Conservation (phyloP, 257 asterid genomes). For the Salvia splendens region DNA sequence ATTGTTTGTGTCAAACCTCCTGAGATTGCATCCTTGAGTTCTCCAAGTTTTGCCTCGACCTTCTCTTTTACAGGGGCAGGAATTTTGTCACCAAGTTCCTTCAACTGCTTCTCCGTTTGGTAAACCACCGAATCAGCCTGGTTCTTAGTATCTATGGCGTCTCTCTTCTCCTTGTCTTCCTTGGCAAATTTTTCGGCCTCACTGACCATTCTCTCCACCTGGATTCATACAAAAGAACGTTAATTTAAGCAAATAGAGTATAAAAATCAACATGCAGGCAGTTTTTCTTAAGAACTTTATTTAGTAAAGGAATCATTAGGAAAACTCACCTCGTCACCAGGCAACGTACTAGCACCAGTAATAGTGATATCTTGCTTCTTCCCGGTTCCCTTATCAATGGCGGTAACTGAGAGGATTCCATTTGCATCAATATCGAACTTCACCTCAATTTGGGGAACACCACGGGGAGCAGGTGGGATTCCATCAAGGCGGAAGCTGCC, state of each 20-base stretch:
- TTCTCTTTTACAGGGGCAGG: conserved; percentile 86
- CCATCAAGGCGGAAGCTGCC: conserved; percentile 99
- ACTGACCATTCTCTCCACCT: conserved; percentile 94
- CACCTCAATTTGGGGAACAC: conserved; percentile 97
- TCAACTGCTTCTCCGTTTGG: conserved; percentile 97
- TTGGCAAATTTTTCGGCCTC: conserved; percentile 92
- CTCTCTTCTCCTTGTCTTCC: conserved; percentile 99
- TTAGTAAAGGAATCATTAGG: not conserved
- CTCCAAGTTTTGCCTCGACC: conserved; percentile 91
- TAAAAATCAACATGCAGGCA: not conserved
- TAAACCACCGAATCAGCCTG: conserved; percentile 94
- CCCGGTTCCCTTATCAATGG: conserved; percentile 92
- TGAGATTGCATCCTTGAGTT: conserved; percentile 80
- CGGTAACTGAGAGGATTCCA: conserved; percentile 92
- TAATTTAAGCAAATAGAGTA: not conserved
- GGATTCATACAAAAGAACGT: conserved; percentile 10
- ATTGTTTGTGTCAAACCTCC: conserved; percentile 82
- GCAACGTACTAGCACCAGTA: conserved; percentile 98
- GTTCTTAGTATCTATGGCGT: conserved; percentile 91
- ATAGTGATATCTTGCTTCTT: conserved; percentile 97
- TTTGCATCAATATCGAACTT: conserved; percentile 96
- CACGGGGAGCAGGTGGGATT: conserved; percentile 98
- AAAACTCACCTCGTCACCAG: conserved; percentile 73
- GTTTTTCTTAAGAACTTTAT: not conserved
- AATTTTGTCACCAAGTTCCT: conserved; percentile 94